Percentiles rank a stretch among this genome's conserved stretches.
phyloP scores from a whole-genome alignment of 768 basidiomycete species.

The Naganishia friedmannii region DNA sequence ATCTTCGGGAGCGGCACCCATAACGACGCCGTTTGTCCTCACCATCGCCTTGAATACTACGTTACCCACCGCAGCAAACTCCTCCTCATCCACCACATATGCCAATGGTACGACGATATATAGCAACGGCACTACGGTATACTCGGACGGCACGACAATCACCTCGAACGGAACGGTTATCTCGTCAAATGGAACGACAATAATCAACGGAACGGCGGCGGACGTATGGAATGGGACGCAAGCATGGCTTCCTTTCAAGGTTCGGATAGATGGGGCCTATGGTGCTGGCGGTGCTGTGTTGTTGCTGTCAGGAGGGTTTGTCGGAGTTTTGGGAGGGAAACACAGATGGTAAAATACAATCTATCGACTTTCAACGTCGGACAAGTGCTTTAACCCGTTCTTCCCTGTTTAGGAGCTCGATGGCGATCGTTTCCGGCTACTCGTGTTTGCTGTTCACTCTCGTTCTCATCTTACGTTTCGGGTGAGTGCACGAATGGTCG shows the following conservation, averaged over 20 bases:
- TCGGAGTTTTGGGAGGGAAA: slow-evolving; percentile 89
- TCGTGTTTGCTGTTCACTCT: slow-evolving; percentile 78
- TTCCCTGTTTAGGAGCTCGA: slow-evolving; percentile 69
- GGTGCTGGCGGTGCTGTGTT: slow-evolving; percentile 82
- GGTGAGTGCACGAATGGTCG: slow-evolving; percentile 33
- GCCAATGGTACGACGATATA: slow-evolving; percentile 29
- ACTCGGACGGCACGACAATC: slow-evolving; percentile 15
- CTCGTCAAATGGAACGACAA: slow-evolving; percentile 33
- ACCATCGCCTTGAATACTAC: slow-evolving; percentile 43
- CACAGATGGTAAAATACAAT: slow-evolving; percentile 73
- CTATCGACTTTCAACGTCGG: slow-evolving; percentile 1
- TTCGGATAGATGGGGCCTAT: slow-evolving; percentile 79
- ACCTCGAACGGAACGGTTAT: slow-evolving; percentile 30
- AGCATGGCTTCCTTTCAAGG: slow-evolving; percentile 56
- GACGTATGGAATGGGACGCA: slow-evolving; percentile 48
- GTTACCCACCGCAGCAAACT: slow-evolving; percentile 24
- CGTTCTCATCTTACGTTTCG: slow-evolving; percentile 64
- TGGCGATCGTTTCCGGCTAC: slow-evolving; percentile 91
- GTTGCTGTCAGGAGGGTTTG: slow-evolving; percentile 82
- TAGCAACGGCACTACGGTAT: slow-evolving; percentile 32
- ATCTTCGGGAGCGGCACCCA: slow-evolving; percentile 24
- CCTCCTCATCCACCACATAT: slow-evolving; percentile 7
- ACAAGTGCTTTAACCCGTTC: neutral
- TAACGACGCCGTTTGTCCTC: slow-evolving; percentile 20
- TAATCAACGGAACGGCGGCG: slow-evolving; percentile 8